Base-by-base conservation (phyloP, 768 basidiomycete genomes). In the Leucocoprinus birnbaumii region DNA sequence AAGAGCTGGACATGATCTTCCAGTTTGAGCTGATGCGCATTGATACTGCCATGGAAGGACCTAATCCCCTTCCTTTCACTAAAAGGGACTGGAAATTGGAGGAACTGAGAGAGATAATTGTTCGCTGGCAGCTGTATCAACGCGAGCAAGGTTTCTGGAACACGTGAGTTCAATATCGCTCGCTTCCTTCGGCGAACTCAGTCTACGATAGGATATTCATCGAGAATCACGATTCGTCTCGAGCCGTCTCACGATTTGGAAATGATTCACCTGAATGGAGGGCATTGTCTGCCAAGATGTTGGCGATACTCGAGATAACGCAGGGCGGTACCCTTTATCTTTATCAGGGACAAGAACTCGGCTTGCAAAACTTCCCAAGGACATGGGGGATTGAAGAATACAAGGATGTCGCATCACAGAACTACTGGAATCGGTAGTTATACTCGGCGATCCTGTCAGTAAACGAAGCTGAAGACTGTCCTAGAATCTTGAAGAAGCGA, bases 321-420 rank as follows among this genome's bases (percentile, higher is more conserved):
- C 82, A 85, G 40, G 71, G 75, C 7, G 88, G 89, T 5, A 88
- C 88, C 18, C 68, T 84, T 57, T 91, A 84, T 64, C 72, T 91
- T 10, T 91, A 84, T 64, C 86, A 91, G 69, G n/a, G 87, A 5
- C 76, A 90, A 65, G 90, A 91, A 62, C 75, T 91, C 0, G 88
- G 82, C 0, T 69, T 86, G 65, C 80, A 75, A 65, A 86, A 86
- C 54, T 81, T 85, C 58, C 83, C 85, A 16, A 63, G 73, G 46
- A 62, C 68, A 14, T 91, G 87, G 87, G 80, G 79, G 0, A 73
- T 87, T 21, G 84, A 87, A 53, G 85, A 87, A 61, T 91, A 89
- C 67, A 84, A 84, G 62, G 89, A 89, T 51, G 77, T 86, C 38
- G 83, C 83, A 31, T 73, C 82, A 3, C 73, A 77, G 58, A 86